phyloP scores from a whole-genome alignment of 768 basidiomycete genomes.

The Punctularia strigosozonata region DNA sequence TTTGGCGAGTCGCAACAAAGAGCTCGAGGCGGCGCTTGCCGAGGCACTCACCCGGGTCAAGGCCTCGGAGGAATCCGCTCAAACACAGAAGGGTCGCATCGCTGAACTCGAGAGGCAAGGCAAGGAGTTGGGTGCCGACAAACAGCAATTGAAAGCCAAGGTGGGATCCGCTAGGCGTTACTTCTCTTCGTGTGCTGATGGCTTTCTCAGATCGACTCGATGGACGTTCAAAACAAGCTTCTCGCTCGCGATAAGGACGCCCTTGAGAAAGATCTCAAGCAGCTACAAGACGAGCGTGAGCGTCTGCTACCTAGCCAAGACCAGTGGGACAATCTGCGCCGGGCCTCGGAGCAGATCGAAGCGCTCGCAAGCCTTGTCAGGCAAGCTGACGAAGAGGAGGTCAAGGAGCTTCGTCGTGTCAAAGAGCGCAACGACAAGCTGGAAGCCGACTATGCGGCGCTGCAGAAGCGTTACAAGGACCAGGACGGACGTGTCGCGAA shows the following conservation, averaged over 20 bases:
- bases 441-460: slow-evolving; percentile 52
- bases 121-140: slow-evolving; percentile 42
- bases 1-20: slow-evolving; percentile 38
- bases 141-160: slow-evolving; percentile 44
- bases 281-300: slow-evolving; percentile 51
- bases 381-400: slow-evolving; percentile 57
- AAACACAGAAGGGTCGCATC: slow-evolving; percentile 49
- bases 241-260: slow-evolving; percentile 53
- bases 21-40: slow-evolving; percentile 64
- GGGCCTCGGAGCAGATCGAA: slow-evolving; percentile 64
- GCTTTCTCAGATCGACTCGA: slow-evolving; percentile 38
- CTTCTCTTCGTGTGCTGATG: slow-evolving; percentile 6
- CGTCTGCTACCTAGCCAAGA: slow-evolving; percentile 46
- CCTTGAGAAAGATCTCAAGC: slow-evolving; percentile 33
- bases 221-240: slow-evolving; percentile 48
- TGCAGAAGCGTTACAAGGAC: slow-evolving; percentile 68
- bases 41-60: slow-evolving; percentile 63
- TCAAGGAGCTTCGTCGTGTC: slow-evolving; percentile 54
- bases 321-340: slow-evolving; percentile 72
- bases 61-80: slow-evolving; percentile 55
- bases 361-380: slow-evolving; percentile 47
- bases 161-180: slow-evolving; percentile 25
- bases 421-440: slow-evolving; percentile 45
- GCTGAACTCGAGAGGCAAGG: slow-evolving; percentile 49
- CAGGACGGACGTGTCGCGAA: slow-evolving; percentile 50